Evolutionary conservation across 306 rosid genomes (phyloP), one percentile per base, ranked within the genome.

Genomic region (Quercus bicolor): DNA sequence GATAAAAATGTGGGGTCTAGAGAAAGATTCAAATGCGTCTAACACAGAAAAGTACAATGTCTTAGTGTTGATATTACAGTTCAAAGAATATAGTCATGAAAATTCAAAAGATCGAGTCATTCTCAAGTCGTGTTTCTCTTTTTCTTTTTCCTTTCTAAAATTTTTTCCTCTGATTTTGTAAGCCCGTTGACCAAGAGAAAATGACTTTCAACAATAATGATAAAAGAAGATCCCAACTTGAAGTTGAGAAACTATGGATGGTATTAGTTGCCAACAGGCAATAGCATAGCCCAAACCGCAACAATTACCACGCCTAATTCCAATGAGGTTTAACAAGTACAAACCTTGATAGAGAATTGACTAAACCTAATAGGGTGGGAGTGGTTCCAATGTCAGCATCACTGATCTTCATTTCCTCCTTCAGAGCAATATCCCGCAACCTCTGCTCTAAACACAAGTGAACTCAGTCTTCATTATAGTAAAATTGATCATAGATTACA

Each of bases 271-370:
- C 56, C 70, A 37, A 59, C 61, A 21, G 28, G 48, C 70, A 28
- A 68, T 60, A 29, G 3, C 37, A 77, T 21, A 33, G 51, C 68
- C 33, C 65, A 73, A 72, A 56, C 62, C 5, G 40, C 56, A 64
- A 73, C 52, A 40, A 77, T 12, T 62, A 62, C 34, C 28, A 28
- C 13, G 72, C 78, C 4, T 53, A 77, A 51, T 45, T 54, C 20
- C 56, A 24, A 70, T 59, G 76, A 20, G 62, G 56, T 65, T 19
- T 51, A 59, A 33, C 59, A 75, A 70, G 51, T 4, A 75, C 82
- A 70, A 77, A 95, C 98, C 98, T 95, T 20, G 98, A 88, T 79
- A 95, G 86, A 31, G 98, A 92, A 89, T 81, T 89, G 28, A 87
- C 80, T 86, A 95, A 82, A 68, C 97, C 94, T 87, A 95, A 81